phyloP scores from a whole-genome alignment of 2,329 filamentous ascomycete species.

The Arthrobotrys megalospora region DNA sequence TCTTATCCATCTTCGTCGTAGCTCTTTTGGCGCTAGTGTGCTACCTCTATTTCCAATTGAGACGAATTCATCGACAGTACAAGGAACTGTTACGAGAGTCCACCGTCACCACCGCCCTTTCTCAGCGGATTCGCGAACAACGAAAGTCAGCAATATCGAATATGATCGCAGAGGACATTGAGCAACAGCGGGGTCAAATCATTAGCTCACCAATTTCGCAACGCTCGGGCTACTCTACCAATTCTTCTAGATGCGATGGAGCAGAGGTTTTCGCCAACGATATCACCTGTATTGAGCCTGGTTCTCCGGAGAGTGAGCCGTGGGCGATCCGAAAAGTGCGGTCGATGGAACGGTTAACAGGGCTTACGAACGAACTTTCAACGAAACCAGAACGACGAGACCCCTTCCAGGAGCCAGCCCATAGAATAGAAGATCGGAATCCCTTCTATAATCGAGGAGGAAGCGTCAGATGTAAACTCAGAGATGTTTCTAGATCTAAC shows the following conservation, averaged over 20 bases:
- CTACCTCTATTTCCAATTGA: constrained; percentile 34
- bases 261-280: background rate
- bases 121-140: constrained; percentile 20
- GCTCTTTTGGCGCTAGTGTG: constrained; percentile 9
- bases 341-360: constrained; percentile 53
- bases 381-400: constrained; percentile 21
- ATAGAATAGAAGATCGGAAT: background rate
- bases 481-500: background rate
- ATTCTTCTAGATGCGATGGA: background rate
- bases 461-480: background rate
- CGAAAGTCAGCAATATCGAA: constrained; percentile 23
- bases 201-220: background rate
- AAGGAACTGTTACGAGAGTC: constrained; percentile 4
- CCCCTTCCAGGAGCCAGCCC: background rate
- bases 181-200: background rate
- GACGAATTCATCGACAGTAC: constrained; percentile 30
- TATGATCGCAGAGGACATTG: background rate
- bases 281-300: background rate
- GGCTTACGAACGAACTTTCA: constrained; percentile 46
- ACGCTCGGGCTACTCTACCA: background rate
- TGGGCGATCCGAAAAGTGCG: constrained; percentile 56
- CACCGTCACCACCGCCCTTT: background rate
- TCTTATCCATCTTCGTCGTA: constrained; percentile 36
- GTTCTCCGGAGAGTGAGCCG: constrained; percentile 7
- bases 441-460: background rate